Conservation (phyloP, 2,329 filamentous ascomycete genomes). For the Berkeleyomyces basicola region DNA sequence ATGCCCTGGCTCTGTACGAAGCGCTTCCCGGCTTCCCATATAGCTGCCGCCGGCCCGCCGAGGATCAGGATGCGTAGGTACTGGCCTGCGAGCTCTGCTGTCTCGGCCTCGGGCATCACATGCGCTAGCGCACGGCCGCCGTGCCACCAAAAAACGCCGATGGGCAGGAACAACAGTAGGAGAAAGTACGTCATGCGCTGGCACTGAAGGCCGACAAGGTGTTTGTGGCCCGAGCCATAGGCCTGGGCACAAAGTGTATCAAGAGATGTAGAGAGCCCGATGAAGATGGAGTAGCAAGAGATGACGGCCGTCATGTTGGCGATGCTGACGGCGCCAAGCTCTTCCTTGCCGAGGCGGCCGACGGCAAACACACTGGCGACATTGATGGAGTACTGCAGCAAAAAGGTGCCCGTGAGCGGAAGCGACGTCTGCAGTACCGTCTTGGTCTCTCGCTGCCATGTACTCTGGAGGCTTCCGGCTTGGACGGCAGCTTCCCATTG, state of each 20-base stretch:
- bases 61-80: slow-evolving; percentile 58
- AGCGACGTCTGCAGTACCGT: slow-evolving; percentile 56
- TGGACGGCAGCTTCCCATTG: slow-evolving; percentile 78
- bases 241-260: slow-evolving; percentile 91
- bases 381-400: slow-evolving; percentile 73
- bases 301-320: slow-evolving; percentile 66
- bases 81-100: slow-evolving; percentile 49
- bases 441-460: slow-evolving; percentile 79
- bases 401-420: slow-evolving; percentile 56
- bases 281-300: slow-evolving; percentile 59
- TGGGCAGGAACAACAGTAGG: slow-evolving; percentile 53
- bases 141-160: slow-evolving; percentile 53
- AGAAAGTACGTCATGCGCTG: slow-evolving; percentile 71
- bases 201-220: slow-evolving; percentile 69
- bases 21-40: slow-evolving; percentile 63
- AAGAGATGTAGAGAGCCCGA: slow-evolving; percentile 74
- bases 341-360: slow-evolving; percentile 53
- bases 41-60: slow-evolving; percentile 59
- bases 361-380: slow-evolving; percentile 67
- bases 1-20: slow-evolving; percentile 72
- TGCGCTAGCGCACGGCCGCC: slow-evolving; percentile 45
- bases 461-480: slow-evolving; percentile 67
- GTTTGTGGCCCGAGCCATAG: slow-evolving; percentile 78
- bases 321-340: slow-evolving; percentile 29
- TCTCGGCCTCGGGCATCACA: slow-evolving; percentile 34